These are phyloP conservation scores for Pseudomicrostroma phylloplanum DNA, from an alignment of 1,284 basidiomycete genomes.

Conservation along the genomic window DNA sequence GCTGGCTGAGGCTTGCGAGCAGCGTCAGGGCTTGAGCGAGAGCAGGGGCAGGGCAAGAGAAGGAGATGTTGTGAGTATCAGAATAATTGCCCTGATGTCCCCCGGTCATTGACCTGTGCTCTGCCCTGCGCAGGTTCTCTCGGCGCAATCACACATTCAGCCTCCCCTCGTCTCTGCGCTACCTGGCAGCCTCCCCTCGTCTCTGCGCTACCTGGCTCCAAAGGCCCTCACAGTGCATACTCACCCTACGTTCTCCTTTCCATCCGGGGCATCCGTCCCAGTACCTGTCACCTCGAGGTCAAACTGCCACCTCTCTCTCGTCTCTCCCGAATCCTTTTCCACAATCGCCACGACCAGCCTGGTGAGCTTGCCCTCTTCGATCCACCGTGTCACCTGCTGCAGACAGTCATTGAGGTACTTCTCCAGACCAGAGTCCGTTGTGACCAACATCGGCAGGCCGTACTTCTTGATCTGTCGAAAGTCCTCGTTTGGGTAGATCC, in stretches of 20 bases:
- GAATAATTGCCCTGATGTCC: neutral
- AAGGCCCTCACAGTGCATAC: slow-evolving; percentile 3
- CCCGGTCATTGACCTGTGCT: neutral
- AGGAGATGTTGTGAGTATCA: neutral
- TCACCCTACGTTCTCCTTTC: slow-evolving; percentile 12
- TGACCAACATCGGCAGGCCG: slow-evolving; percentile 88
- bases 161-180: no score
- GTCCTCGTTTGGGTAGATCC: slow-evolving; percentile 94
- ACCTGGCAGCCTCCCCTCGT: no score
- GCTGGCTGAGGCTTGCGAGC: slow-evolving; percentile 6
- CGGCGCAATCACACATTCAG: no score
- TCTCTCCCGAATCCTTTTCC: slow-evolving; percentile 81
- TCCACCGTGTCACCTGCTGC: slow-evolving; percentile 68
- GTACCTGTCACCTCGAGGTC: slow-evolving; percentile 68
- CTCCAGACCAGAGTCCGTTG: slow-evolving; percentile 83
- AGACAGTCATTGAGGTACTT: slow-evolving; percentile 89
- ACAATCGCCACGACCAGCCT: slow-evolving; percentile 93
- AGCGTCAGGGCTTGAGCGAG: neutral
- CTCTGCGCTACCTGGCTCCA: neutral
- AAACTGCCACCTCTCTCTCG: slow-evolving; percentile 96
- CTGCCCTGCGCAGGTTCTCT: no score
- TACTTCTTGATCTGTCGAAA: slow-evolving; percentile 78
- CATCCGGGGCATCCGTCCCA: slow-evolving; percentile 20
- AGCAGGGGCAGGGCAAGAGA: neutral
- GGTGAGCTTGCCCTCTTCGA: slow-evolving; percentile 78